Percentiles rank a stretch among this genome's conserved stretches.
phyloP scores from a whole-genome alignment of 1,284 basidiomycete genomes.

The Cryptococcus sp. region DNA sequence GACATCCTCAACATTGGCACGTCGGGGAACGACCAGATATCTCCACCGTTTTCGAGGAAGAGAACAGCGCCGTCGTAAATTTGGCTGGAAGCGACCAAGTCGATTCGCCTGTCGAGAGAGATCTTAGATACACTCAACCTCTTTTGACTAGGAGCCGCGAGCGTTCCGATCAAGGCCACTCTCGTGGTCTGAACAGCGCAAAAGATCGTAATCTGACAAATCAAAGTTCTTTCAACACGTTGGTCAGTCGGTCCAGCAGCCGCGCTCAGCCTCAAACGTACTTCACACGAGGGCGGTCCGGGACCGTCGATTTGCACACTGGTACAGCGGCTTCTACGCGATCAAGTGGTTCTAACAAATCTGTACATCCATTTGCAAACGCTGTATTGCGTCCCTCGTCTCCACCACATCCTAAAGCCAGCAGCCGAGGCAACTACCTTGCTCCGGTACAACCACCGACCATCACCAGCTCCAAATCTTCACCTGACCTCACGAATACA shows the following conservation, averaged over 20 bases:
- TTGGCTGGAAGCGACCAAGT: background rate
- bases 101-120: background rate
- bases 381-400: conserved; percentile 24
- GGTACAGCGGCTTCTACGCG: conserved; percentile 28
- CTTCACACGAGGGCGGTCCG: conserved; percentile 11
- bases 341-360: conserved; percentile 22
- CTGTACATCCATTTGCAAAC: conserved; percentile 43
- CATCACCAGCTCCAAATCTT: conserved; percentile 20
- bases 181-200: background rate
- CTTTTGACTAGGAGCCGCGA: background rate
- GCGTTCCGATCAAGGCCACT: background rate
- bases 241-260: conserved; percentile 12
- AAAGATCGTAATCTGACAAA: background rate
- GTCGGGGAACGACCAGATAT: conserved; percentile 30
- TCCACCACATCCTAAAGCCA: conserved; percentile 10
- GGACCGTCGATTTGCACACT: conserved; percentile 14
- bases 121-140: conserved; percentile 6
- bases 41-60: conserved; percentile 43
- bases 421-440: conserved; percentile 5
- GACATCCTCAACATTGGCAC: conserved; percentile 14
- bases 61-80: conserved; percentile 15
- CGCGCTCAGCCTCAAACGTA: conserved; percentile 4
- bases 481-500: conserved; percentile 29
- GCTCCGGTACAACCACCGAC: background rate
- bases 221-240: conserved; percentile 8